These are phyloP conservation scores for Nannizzia gypsea DNA, from an alignment of 2,329 filamentous ascomycete genomes.

Conservation along the genomic window DNA sequence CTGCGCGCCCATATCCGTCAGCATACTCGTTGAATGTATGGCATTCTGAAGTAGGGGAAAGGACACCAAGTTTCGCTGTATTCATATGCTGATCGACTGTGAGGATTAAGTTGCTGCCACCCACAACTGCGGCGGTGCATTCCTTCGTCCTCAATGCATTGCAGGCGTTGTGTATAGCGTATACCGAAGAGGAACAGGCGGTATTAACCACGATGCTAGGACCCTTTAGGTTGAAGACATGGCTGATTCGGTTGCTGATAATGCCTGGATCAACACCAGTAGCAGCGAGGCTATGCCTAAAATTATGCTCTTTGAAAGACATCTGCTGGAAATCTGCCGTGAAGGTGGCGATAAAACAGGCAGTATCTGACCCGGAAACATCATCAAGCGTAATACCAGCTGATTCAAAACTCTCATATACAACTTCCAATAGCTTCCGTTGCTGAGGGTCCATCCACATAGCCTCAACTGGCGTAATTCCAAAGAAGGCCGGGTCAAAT, in stretches of 20 bases:
- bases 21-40: constrained; percentile 26
- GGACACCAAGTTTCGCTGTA: constrained; percentile 22
- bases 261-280: constrained; percentile 51
- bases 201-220: constrained; percentile 14
- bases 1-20: constrained; percentile 36
- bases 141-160: constrained; percentile 12
- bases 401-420: constrained; percentile 74
- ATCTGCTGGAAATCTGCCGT: constrained; percentile 67
- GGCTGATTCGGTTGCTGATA: constrained; percentile 34
- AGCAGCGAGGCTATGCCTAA: constrained; percentile 56
- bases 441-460: constrained; percentile 65
- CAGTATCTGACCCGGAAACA: no score
- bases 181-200: constrained; percentile 12
- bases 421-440: constrained; percentile 60
- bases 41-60: constrained; percentile 24
- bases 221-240: constrained; percentile 12
- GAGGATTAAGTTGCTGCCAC: constrained; percentile 17
- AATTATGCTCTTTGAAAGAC: constrained; percentile 58
- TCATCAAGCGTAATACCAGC: constrained; percentile 63
- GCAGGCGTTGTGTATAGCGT: constrained; percentile 14
- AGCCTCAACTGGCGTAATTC: constrained; percentile 66
- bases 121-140: constrained; percentile 18
- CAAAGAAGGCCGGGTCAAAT: constrained; percentile 71
- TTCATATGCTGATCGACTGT: constrained; percentile 14
- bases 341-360: no score